Conservation (phyloP, 2,329 filamentous ascomycete species). For the Clonostachys rosea region DNA sequence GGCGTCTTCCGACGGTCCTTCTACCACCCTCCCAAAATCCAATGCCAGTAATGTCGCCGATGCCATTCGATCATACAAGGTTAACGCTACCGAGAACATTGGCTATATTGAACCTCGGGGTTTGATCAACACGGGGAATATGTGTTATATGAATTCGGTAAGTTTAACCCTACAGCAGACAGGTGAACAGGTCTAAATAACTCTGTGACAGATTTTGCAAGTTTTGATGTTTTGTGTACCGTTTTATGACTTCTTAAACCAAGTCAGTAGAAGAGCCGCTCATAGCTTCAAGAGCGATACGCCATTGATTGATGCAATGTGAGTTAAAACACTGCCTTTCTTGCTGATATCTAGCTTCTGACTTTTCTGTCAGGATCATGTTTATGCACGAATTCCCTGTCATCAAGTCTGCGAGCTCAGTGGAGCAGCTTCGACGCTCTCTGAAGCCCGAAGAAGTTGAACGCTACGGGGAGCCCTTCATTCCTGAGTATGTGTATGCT, state of each 20-base stretch:
- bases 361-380: constrained; percentile 63
- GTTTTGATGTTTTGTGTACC: constrained; percentile 89
- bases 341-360: neutral
- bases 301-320: constrained; percentile 91
- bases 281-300: constrained; percentile 96
- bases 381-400: constrained; percentile 91
- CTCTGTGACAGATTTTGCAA: constrained; percentile 72
- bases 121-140: constrained; percentile 94
- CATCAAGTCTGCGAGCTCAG: constrained; percentile 71
- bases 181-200: constrained; percentile 16
- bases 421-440: constrained; percentile 67
- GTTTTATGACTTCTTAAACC: constrained; percentile 90
- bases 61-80: constrained; percentile 68
- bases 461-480: constrained; percentile 86
- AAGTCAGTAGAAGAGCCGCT: constrained; percentile 75
- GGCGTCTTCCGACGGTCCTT: neutral
- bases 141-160: constrained; percentile 99
- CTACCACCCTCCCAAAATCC: constrained; percentile 32
- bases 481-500: constrained; percentile 92
- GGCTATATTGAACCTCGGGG: constrained; percentile 89
- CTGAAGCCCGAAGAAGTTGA: constrained; percentile 83
- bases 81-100: constrained; percentile 60
- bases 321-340: constrained; percentile 26
- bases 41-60: constrained; percentile 64
- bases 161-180: constrained; percentile 25